A percentile compares a stretch with the other conserved stretches of the same genome.
phyloP scores from a whole-genome alignment of 2,329 filamentous ascomycete genomes.

The Phoma herbarum region DNA sequence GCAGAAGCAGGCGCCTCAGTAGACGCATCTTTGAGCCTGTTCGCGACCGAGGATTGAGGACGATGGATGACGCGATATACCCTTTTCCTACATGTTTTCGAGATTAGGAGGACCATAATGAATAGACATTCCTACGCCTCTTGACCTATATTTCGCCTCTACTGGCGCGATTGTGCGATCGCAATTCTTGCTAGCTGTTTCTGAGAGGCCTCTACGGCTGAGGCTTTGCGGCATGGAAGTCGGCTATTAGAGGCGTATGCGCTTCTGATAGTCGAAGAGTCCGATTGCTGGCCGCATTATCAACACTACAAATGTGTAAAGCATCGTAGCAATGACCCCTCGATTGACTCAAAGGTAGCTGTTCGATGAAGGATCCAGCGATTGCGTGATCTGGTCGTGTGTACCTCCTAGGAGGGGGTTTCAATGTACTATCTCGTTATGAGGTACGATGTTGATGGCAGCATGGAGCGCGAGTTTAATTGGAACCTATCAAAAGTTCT shows the following conservation, averaged over 20 bases:
- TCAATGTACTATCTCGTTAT: too few species aligned
- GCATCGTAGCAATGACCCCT: too few species aligned
- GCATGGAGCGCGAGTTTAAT: neutral
- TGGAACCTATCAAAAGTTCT: neutral
- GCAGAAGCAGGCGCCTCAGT: constrained; percentile 67
- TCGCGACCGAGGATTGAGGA: neutral
- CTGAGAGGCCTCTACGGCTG: too few species aligned
- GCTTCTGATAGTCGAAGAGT: neutral
- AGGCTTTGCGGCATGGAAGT: neutral
- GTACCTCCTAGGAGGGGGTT: too few species aligned
- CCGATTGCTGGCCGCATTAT: neutral
- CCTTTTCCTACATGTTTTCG: constrained; percentile 4
- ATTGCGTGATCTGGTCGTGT: too few species aligned
- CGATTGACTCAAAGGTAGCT: too few species aligned
- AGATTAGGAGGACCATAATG: neutral
- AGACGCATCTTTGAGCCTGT: constrained; percentile 4
- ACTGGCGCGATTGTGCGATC: too few species aligned
- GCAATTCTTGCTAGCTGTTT: too few species aligned
- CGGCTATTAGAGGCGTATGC: neutral
- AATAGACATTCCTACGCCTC: neutral
- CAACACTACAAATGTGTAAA: neutral
- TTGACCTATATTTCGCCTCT: too few species aligned
- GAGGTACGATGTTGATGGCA: neutral
- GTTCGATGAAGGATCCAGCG: too few species aligned
- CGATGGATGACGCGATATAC: constrained; percentile 1